Evolutionary conservation across 139 green algal species (phyloP), one percentile per base, ranked within the genome.

Genomic region (Tetratostichococcus sp.): DNA sequence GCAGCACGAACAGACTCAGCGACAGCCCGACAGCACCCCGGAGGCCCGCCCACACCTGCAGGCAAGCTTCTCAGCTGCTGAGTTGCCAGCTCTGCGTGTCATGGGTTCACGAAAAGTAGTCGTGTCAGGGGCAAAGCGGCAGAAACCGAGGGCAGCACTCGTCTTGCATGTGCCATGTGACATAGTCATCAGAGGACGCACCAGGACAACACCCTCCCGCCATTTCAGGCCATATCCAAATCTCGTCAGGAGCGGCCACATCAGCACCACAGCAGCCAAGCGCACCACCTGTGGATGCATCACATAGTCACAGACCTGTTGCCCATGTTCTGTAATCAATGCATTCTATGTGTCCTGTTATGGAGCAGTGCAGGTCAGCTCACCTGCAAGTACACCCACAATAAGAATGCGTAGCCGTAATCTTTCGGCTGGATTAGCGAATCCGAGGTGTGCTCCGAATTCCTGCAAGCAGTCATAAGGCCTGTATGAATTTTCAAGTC

Each of bases 1-100:
- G 69, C 2, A 83, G 58, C 25, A 91, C 76, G 34, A 91, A 84
- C 3, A 91, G 78, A 17, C 83, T 72, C 59, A 92, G 78, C 14
- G 85, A 81, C 35, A 93, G 74, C 11, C 89, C 89, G 14, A 93
- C 86, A 6, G 89, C 86, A 16, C 88, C 89, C 4, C 86, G 73
- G 35, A 93, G 82, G 11, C 88, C 89, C 2, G 81, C 75, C 86
- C 87, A 91, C 4, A 69, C 50, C 50, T 62, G 50, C 50, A 26
- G 11, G 39, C 11, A n/a, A n/a, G n/a, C n/a, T n/a, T n/a, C n/a
- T n/a, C n/a, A n/a, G n/a, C n/a, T n/a, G 39, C 39, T 50, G 39
- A 50, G 39, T 8, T 50, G n/a, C n/a, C n/a, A n/a, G n/a, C n/a
- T n/a, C n/a, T n/a, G n/a, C n/a, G n/a, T n/a, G n/a, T n/a, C n/a